phyloP scores from a whole-genome alignment of 495 filamentous ascomycete genomes.

The Podospora comata region DNA sequence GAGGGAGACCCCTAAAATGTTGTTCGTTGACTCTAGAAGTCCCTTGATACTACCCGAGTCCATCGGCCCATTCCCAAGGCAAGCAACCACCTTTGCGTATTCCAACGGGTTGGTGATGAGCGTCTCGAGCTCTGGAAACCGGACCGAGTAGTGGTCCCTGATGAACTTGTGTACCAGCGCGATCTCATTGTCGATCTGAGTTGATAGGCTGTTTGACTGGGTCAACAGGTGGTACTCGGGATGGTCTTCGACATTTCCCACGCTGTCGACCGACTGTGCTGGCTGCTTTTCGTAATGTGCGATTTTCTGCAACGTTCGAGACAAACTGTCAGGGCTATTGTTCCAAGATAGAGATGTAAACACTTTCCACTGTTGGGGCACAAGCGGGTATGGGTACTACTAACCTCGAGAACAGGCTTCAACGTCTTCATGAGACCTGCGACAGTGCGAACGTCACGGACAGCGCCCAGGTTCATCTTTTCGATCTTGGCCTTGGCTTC shows the following conservation, averaged over 20 bases:
- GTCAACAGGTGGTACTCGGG: conserved; percentile 82
- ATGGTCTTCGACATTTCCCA: conserved; percentile 79
- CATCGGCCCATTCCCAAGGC: conserved; percentile 89
- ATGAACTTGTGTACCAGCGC: conserved; percentile 93
- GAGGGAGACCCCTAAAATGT: conserved; percentile 69
- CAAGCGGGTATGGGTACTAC: conserved; percentile 31
- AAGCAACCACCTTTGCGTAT: conserved; percentile 92
- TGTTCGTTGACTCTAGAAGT: conserved; percentile 66
- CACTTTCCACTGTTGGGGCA: conserved; percentile 30
- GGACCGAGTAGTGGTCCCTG: conserved; percentile 87
- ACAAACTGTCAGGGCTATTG: conserved; percentile 58
- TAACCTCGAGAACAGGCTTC: conserved; percentile 74
- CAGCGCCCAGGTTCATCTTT: conserved; percentile 69
- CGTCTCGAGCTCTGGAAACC: conserved; percentile 95
- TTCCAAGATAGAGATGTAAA: conserved; percentile 48
- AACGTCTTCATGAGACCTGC: conserved; percentile 73
- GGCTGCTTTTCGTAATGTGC: conserved; percentile 66
- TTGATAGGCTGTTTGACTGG: conserved; percentile 78
- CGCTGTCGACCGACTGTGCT: conserved; percentile 55
- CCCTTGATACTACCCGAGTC: conserved; percentile 77
- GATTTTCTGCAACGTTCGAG: conserved; percentile 64
- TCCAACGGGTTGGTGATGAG: conserved; percentile 88
- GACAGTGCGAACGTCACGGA: conserved; percentile 72
- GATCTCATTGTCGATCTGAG: conserved; percentile 86
- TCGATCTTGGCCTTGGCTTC: conserved; percentile 70